These are phyloP conservation scores for Jatropha podagrica DNA, from an alignment of 441 rosid genomes.

Conservation along the genomic window DNA sequence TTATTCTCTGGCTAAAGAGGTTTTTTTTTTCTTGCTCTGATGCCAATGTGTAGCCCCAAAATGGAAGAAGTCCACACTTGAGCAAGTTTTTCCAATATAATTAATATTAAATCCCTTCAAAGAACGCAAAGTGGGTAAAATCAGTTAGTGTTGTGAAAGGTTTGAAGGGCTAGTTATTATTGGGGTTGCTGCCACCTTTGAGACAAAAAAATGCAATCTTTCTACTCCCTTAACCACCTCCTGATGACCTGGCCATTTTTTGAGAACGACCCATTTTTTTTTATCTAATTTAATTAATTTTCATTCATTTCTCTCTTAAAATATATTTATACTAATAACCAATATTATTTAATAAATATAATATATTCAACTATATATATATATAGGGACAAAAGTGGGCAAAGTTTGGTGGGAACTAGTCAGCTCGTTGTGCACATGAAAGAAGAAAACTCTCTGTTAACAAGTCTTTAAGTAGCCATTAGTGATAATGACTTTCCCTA, in stretches of 20 bases:
- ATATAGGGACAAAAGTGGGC: constrained; percentile 33
- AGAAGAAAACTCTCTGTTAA: constrained; percentile 29
- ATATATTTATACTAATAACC: neutral
- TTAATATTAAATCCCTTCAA: constrained; percentile 6
- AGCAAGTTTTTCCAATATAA: too few relatives aligned
- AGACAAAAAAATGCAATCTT: constrained; percentile 41
- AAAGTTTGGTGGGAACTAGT: constrained; percentile 49
- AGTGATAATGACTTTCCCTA: constrained; percentile 7
- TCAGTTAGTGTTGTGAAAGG: constrained; percentile 10
- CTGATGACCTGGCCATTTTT: constrained; percentile 22
- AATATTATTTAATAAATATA: neutral
- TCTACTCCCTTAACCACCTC: constrained; percentile 39
- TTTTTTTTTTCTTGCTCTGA: too few relatives aligned
- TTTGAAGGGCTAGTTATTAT: neutral
- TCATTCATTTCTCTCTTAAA: too few relatives aligned
- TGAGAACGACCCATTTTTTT: constrained; percentile 20
- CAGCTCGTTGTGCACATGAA: constrained; percentile 46
- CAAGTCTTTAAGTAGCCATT: constrained; percentile 18
- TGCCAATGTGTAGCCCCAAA: too few relatives aligned
- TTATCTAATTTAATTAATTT: neutral
- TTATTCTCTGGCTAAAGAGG: too few relatives aligned
- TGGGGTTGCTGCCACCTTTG: constrained; percentile 33
- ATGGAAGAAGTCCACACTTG: too few relatives aligned
- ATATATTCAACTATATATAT: too few relatives aligned
- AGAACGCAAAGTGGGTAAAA: constrained; percentile 29